Evolutionary conservation across 345 rosid genomes (phyloP).

Genomic region (Citrus maxima): DNA sequence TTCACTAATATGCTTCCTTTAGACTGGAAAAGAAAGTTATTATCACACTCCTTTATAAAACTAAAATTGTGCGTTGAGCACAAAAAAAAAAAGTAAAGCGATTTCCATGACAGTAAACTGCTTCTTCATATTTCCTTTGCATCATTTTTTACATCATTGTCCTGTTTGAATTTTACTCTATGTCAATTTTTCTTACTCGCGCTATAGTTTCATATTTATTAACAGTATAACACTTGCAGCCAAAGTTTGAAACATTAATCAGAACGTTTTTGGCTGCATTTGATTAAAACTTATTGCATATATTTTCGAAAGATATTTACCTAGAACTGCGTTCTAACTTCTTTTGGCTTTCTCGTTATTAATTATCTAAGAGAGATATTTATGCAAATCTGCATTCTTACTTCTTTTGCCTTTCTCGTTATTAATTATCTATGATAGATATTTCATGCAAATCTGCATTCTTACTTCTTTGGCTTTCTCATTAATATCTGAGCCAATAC

Average conservation of each 20-base stretch:
- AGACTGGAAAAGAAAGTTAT: neutral
- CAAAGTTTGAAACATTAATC: neutral
- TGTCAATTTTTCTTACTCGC: neutral
- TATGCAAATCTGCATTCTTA: neutral
- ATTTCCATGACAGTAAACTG: neutral
- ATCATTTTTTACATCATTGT: neutral
- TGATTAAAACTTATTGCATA: neutral
- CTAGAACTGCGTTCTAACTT: neutral
- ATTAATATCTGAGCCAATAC: conserved; percentile 14
- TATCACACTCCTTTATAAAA: neutral
- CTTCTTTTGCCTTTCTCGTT: too few species aligned
- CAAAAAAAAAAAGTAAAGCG: neutral
- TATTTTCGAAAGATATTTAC: neutral
- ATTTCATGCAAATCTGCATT: neutral
- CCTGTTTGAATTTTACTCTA: neutral
- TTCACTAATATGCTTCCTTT: neutral
- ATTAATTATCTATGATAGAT: too few species aligned
- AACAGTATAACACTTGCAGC: neutral
- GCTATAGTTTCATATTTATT: neutral
- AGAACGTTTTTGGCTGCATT: neutral
- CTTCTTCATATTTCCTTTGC: neutral
- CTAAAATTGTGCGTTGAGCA: neutral
- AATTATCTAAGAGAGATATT: neutral
- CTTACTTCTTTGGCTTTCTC: neutral
- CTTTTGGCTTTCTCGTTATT: too few species aligned